Evolutionary conservation across 2,329 filamentous ascomycete genomes (phyloP).

Genomic region (Botrytis deweyae): DNA sequence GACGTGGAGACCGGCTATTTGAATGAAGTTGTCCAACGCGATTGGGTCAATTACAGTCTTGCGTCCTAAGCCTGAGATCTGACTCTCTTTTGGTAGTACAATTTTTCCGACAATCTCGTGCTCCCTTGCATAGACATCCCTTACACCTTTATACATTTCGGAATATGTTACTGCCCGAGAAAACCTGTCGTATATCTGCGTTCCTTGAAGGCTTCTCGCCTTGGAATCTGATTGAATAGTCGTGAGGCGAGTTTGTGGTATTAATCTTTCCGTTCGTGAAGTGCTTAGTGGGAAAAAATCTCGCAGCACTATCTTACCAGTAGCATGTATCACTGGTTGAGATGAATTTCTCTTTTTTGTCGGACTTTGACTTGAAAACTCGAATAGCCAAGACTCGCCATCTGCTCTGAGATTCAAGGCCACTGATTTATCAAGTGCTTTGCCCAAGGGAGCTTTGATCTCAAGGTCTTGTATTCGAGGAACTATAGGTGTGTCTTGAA

Average conservation of each 20-base stretch:
- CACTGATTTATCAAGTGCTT: background rate
- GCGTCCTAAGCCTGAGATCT: background rate
- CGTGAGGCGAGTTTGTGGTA: background rate
- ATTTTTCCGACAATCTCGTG: background rate
- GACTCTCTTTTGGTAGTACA: background rate
- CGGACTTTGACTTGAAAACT: background rate
- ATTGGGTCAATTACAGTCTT: background rate
- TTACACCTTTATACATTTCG: constrained; percentile 13
- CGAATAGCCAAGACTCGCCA: background rate
- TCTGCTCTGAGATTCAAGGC: background rate
- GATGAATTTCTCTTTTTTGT: background rate
- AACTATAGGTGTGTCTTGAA: background rate
- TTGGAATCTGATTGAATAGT: background rate
- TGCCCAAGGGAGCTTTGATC: background rate
- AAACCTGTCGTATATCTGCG: background rate
- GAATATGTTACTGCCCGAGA: background rate
- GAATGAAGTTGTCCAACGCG: constrained; percentile 39
- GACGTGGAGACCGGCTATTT: constrained; percentile 38
- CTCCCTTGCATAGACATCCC: background rate
- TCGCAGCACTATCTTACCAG: background rate
- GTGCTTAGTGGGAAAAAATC: background rate
- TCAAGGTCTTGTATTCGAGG: background rate
- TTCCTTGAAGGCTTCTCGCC: background rate
- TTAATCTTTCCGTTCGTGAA: background rate
- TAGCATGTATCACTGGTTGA: background rate